Evolutionary conservation across 1,139 yeast species (phyloP).

Genomic region (Magnusiomyces tetraspermus): DNA sequence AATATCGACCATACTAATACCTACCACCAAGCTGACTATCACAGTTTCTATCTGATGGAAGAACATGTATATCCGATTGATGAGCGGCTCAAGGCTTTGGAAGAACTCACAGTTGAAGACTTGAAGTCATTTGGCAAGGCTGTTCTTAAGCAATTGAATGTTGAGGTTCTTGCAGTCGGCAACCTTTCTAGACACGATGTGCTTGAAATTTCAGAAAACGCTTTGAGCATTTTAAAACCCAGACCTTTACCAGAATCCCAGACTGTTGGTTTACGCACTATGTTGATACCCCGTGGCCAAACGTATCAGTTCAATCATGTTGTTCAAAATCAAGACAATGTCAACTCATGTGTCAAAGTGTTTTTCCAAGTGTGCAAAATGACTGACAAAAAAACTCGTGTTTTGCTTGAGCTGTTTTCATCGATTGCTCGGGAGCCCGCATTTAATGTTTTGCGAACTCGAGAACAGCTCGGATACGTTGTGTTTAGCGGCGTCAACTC

Average conservation of each 20-base stretch:
- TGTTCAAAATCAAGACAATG: constrained; percentile 53
- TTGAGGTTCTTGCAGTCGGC: constrained; percentile 72
- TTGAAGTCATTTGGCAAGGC: constrained; percentile 40
- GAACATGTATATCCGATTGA: constrained; percentile 59
- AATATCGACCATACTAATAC: constrained; percentile 74
- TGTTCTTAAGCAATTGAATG: constrained; percentile 41
- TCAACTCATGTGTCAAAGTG: constrained; percentile 79
- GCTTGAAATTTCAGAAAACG: constrained; percentile 37
- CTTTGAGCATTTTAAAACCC: constrained; percentile 32
- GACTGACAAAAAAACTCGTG: constrained; percentile 32
- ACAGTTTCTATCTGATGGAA: constrained; percentile 52
- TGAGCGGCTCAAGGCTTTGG: constrained; percentile 50
- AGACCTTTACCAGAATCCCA: constrained; percentile 31
- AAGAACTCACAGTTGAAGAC: constrained; percentile 42
- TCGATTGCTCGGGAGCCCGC: constrained; percentile 79
- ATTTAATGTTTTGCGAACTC: constrained; percentile 79
- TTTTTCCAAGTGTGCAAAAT: constrained; percentile 57
- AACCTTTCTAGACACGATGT: constrained; percentile 57
- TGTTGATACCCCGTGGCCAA: constrained; percentile 35
- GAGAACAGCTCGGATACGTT: constrained; percentile 85
- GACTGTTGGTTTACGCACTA: constrained; percentile 42
- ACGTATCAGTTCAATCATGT: constrained; percentile 44
- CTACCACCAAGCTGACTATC: constrained; percentile 54
- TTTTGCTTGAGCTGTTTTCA: constrained; percentile 55
- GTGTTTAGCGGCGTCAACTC: constrained; percentile 69